Base-by-base conservation (phyloP, 225 moss, liverwort and hornwort species). In the Sphagnum contortum region DNA sequence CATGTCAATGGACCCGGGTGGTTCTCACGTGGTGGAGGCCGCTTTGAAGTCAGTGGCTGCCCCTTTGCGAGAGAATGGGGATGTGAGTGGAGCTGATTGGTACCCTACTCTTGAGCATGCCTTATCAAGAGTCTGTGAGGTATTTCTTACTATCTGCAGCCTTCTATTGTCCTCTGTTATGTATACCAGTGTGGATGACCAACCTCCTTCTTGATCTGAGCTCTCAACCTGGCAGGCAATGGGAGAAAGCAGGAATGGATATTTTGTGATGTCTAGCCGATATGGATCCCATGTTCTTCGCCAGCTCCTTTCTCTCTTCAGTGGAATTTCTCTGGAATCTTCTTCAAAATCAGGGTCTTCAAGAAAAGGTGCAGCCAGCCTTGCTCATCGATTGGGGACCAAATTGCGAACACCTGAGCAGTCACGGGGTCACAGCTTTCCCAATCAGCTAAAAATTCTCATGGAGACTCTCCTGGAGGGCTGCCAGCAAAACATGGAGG, bases 281-380 rank as follows among this genome's bases (percentile, higher is more conserved):
- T 98, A 98, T 66, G 98, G 98, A 54, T 98, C 98, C 53, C 93
- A 98, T 79, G 92, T 93, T 29, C 81, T 91, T 48, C 98, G 98
- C 7, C 83, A 87, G 79, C 83, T 98, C 52, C 65, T 98, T 48
- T 83, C 89, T 10, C 68, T 98, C 8, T 91, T 90, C 8, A 91
- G 87, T 76, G 98, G 98, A 47, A 75, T 90, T 74, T 73, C 82
- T 1, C 71, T 83, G 9, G 98, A 91, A 57, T 73, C 76, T 46
- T 70, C 86, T 6, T 64, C 82, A 3, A 77, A 80, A 60, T 73
- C 66, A 45, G 80, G 81, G 64, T 56, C 71, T 66, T 80, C 79
- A 50, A 78, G 70, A 3, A 90, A 92, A 53, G 71, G 75, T 13
- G 72, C 69, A 13, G 80, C 74, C 56, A 88, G 68, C 8, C 84